Percentiles rank a stretch among this genome's conserved stretches.
Evolutionary conservation across 495 filamentous ascomycete species (phyloP).

Genomic region (Glutinoglossum americanum): DNA sequence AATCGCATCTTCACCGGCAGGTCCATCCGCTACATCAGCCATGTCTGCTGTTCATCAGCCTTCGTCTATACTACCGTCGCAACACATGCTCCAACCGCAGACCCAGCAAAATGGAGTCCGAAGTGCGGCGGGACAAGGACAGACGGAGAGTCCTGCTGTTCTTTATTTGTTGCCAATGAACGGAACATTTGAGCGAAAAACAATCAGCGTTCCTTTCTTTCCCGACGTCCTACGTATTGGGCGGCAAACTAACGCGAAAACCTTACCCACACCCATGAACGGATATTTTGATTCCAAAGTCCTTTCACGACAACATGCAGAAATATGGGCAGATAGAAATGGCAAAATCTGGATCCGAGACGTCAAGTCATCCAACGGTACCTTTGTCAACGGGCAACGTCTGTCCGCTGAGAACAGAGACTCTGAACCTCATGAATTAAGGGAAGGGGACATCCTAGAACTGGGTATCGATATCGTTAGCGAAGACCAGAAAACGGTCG

Average conservation of each 20-base stretch:
- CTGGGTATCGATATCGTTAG: constrained; percentile 95
- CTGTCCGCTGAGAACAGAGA: constrained; percentile 84
- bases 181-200: constrained; percentile 88
- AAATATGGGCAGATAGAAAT: constrained; percentile 76
- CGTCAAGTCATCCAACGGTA: constrained; percentile 95
- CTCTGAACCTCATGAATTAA: constrained; percentile 79
- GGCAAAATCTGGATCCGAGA: constrained; percentile 93
- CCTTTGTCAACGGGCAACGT: constrained; percentile 85
- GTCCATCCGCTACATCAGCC: constrained; percentile 41
- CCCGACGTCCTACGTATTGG: constrained; percentile 84
- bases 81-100: constrained; percentile 36
- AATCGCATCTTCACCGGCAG: constrained; percentile 36
- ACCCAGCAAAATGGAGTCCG: constrained; percentile 41
- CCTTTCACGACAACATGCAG: constrained; percentile 84
- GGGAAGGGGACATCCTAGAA: constrained; percentile 73
- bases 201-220: constrained; percentile 71
- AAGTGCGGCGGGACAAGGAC: constrained; percentile 28
- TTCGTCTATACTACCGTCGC: constrained; percentile 47
- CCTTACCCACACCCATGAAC: constrained; percentile 68
- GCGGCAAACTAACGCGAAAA: constrained; percentile 91
- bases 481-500: constrained; percentile 92
- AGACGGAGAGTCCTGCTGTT: constrained; percentile 43
- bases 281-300: constrained; percentile 98
- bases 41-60: constrained; percentile 60
- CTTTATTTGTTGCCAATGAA: constrained; percentile 73